Conservation (phyloP, 2,329 filamentous ascomycete species). For the Amylocarpus encephaloides region DNA sequence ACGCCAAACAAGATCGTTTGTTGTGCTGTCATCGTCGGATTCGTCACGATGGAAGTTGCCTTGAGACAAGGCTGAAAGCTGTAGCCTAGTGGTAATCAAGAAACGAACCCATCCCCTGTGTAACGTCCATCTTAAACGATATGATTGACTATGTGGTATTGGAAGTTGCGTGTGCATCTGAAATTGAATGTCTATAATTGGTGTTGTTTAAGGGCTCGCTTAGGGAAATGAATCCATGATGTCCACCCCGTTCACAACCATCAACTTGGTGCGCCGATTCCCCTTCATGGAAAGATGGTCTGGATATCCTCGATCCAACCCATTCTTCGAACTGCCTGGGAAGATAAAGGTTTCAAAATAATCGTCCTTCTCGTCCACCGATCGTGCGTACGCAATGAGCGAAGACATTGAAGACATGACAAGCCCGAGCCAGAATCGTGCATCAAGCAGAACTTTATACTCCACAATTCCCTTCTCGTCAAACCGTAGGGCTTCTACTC, state of each 20-base stretch:
- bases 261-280: constrained; percentile 9
- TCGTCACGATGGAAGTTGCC: constrained; percentile 11
- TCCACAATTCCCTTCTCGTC: constrained; percentile 17
- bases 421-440: constrained; percentile 13
- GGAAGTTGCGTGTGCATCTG: too few species aligned
- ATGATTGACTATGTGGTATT: too few species aligned
- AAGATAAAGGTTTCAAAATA: constrained; percentile 11
- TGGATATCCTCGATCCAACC: neutral
- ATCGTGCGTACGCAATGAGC: constrained; percentile 14
- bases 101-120: too few species aligned
- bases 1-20: constrained; percentile 8
- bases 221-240: constrained; percentile 17
- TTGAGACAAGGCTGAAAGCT: neutral
- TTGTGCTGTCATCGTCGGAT: constrained; percentile 8
- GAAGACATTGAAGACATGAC: constrained; percentile 8
- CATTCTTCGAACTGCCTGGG: constrained; percentile 4
- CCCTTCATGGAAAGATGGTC: constrained; percentile 8
- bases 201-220: neutral
- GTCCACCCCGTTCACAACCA: constrained; percentile 13
- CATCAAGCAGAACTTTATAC: constrained; percentile 9
- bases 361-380: constrained; percentile 6
- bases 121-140: too few species aligned
- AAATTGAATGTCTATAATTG: too few species aligned
- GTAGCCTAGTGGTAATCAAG: too few species aligned
- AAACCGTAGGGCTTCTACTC: constrained; percentile 9